Evolutionary conservation across 768 basidiomycete genomes (phyloP).

Genomic region (Calocybe gangraenosa): DNA sequence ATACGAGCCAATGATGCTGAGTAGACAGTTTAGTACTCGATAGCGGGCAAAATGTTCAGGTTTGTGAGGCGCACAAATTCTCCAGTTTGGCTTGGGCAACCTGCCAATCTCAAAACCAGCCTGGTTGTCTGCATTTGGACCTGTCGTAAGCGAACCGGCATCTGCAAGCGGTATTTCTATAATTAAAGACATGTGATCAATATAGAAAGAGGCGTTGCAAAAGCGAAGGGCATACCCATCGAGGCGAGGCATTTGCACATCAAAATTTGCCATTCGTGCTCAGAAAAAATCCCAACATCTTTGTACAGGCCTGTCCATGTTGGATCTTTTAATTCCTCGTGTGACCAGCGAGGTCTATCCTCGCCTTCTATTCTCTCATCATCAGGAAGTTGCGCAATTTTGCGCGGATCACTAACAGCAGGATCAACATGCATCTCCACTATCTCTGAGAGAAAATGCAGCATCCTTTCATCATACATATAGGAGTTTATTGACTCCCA

Average conservation of each 20-base stretch:
- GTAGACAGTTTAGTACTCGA: constrained; percentile 2
- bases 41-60: constrained; percentile 10
- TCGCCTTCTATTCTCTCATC: constrained; percentile 64
- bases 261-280: constrained; percentile 78
- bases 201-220: constrained; percentile 2
- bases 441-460: constrained; percentile 75
- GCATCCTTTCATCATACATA: constrained; percentile 86
- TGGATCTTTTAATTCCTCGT: constrained; percentile 34
- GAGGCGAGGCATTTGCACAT: constrained; percentile 88
- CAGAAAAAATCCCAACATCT: constrained; percentile 83
- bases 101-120: constrained; percentile 72
- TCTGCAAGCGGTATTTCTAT: constrained; percentile 76
- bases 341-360: constrained; percentile 51
- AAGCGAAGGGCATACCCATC: constrained; percentile 56
- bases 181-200: constrained; percentile 11
- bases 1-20: constrained; percentile 77
- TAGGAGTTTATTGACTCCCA: constrained; percentile 91
- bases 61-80: constrained; percentile 50
- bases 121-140: constrained; percentile 69
- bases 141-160: constrained; percentile 70
- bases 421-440: constrained; percentile 81
- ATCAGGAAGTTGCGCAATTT: constrained; percentile 62
- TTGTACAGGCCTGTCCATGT: constrained; percentile 76
- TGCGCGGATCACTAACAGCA: constrained; percentile 67
- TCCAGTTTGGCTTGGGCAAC: constrained; percentile 68